Evolutionary conservation across 1,139 yeast species (phyloP).

Genomic region (Suhomyces kunorum): DNA sequence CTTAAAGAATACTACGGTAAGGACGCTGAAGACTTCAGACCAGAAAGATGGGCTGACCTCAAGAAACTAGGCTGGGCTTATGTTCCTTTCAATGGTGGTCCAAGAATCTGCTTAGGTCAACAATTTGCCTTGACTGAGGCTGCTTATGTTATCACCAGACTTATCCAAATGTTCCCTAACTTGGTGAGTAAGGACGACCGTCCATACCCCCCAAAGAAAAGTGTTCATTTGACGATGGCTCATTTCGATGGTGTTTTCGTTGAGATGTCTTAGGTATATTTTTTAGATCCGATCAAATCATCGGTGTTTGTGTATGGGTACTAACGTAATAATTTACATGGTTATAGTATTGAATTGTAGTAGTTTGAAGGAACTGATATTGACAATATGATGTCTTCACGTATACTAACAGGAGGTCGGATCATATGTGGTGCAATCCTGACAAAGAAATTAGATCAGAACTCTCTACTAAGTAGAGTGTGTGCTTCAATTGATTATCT

Average conservation of each 20-base stretch:
- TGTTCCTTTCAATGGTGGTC: constrained; percentile 49
- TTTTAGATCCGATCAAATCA: no score
- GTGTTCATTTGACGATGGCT: constrained; percentile 39
- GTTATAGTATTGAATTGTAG: no score
- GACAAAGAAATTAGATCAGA: no score
- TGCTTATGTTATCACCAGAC: constrained; percentile 33
- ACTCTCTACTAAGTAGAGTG: no score
- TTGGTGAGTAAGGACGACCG: constrained; percentile 26
- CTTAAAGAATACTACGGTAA: constrained; percentile 23
- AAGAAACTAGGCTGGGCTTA: constrained; percentile 44
- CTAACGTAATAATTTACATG: no score
- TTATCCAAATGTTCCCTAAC: constrained; percentile 36
- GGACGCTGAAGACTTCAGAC: constrained; percentile 25
- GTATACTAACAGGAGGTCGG: no score
- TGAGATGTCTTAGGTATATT: constrained; percentile 7
- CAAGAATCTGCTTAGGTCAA: constrained; percentile 47
- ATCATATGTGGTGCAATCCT: no score
- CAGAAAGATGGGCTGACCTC: constrained; percentile 27
- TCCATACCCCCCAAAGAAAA: constrained; percentile 35
- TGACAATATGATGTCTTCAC: no score
- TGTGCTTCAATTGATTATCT: no score
- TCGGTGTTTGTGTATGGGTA: no score
- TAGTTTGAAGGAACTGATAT: no score
- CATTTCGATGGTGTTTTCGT: constrained; percentile 31
- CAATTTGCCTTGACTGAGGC: constrained; percentile 51